These are phyloP conservation scores for Entoloma clypeatum DNA, from an alignment of 1,284 basidiomycete species.

Conservation along the genomic window DNA sequence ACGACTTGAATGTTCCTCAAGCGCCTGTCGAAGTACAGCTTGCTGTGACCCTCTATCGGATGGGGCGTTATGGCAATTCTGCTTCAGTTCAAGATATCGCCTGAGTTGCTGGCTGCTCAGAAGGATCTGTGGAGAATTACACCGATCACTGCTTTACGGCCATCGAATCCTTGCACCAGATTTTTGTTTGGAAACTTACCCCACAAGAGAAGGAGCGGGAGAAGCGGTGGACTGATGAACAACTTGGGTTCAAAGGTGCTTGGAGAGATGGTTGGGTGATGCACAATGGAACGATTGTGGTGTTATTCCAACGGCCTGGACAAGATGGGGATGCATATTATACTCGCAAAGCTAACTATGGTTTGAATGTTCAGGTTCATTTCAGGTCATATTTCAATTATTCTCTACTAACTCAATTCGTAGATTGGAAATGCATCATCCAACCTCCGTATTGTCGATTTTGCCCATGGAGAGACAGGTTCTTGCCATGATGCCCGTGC, in stretches of 20 bases:
- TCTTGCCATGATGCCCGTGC: conserved; percentile 35
- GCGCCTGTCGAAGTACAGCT: conserved; percentile 33
- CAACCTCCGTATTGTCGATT: conserved; percentile 34
- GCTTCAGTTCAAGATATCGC: conserved; percentile 28
- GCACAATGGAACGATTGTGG: conserved; percentile 11
- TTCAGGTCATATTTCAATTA: conserved; percentile 4
- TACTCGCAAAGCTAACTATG: conserved; percentile 32
- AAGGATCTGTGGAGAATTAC: conserved; percentile 31
- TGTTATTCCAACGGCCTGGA: conserved; percentile 23
- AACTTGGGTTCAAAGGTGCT: conserved; percentile 2
- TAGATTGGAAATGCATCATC: conserved; percentile 34
- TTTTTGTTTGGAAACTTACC: conserved; percentile 29
- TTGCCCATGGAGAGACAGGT: conserved; percentile 30
- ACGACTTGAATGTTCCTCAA: conserved; percentile 28
- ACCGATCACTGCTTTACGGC: conserved; percentile 30
- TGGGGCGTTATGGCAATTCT: conserved; percentile 31
- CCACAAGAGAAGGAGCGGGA: conserved; percentile 33
- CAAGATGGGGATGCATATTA: conserved; percentile 33
- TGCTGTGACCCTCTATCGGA: conserved; percentile 30
- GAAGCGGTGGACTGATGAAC: conserved; percentile 27
- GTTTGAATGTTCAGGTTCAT: conserved; percentile 32
- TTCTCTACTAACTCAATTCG: conserved; percentile 4
- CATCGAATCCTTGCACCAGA: conserved; percentile 28
- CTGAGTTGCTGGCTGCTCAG: conserved; percentile 25
- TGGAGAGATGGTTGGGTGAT: conserved; percentile 8